A percentile compares a stretch with the other conserved stretches of the same genome.
phyloP scores from a whole-genome alignment of 495 filamentous ascomycete species.

The Lasiosphaeris hirsuta region DNA sequence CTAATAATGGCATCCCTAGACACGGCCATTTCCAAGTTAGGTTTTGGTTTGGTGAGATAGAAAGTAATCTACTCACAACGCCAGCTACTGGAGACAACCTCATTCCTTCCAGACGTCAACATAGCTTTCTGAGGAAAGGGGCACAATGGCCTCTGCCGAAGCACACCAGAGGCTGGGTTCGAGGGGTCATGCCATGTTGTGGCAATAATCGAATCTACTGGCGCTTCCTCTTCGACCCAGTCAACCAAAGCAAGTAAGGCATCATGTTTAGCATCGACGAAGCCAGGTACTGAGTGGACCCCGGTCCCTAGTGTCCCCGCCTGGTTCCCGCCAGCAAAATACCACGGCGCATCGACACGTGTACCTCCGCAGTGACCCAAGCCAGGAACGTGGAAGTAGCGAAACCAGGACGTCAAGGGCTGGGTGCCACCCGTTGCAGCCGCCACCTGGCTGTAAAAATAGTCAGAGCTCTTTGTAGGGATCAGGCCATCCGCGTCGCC shows the following conservation, averaged over 20 bases:
- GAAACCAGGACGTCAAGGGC: conserved; percentile 31
- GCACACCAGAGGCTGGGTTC: conserved; percentile 28
- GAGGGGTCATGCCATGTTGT: conserved; percentile 38
- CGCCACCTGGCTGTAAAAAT: conserved; percentile 46
- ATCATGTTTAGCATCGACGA: conserved; percentile 44
- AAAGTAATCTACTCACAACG: neutral
- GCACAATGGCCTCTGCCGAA: conserved; percentile 43
- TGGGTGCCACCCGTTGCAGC: conserved; percentile 28
- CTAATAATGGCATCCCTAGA: no score
- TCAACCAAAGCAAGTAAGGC: conserved; percentile 46
- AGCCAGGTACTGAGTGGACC: conserved; percentile 35
- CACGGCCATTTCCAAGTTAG: no score
- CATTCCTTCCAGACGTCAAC: neutral
- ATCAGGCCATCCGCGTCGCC: conserved; percentile 50
- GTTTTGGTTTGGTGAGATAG: no score
- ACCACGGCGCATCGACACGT: conserved; percentile 36
- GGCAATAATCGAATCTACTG: conserved; percentile 37
- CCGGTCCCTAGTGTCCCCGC: conserved; percentile 24
- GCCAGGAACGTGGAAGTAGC: conserved; percentile 39
- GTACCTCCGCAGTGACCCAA: conserved; percentile 36
- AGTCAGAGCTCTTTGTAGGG: conserved; percentile 36
- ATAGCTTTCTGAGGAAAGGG: conserved; percentile 30
- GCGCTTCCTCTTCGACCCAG: conserved; percentile 49
- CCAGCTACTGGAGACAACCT: neutral
- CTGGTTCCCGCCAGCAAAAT: conserved; percentile 32